A percentile compares a stretch with the other conserved stretches of the same genome.
phyloP scores from a whole-genome alignment of 371 early-diverging fungal species.

The Zancudomyces culisetae region DNA sequence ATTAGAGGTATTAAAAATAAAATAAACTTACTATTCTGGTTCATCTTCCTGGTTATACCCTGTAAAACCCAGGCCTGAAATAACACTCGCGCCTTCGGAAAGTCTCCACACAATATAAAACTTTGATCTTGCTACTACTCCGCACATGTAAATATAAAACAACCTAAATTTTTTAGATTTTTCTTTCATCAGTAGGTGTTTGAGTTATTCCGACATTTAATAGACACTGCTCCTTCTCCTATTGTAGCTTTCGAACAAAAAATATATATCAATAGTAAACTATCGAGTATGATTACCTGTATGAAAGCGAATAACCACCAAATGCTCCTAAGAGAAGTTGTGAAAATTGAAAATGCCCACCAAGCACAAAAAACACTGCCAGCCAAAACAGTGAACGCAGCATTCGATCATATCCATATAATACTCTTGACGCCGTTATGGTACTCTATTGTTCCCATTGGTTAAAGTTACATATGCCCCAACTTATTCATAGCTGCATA shows the following conservation, averaged over 20 bases:
- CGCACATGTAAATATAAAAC: slow-evolving; percentile 31
- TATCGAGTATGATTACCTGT: too few relatives aligned
- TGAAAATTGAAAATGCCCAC: background rate
- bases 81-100: slow-evolving; percentile 65
- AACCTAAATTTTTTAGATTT: too few relatives aligned
- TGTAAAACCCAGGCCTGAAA: slow-evolving; percentile 68
- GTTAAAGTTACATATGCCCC: too few relatives aligned
- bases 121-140: slow-evolving; percentile 47
- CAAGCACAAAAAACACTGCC: background rate
- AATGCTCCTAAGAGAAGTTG: background rate
- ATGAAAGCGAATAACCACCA: background rate
- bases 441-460: too few relatives aligned
- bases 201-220: too few relatives aligned
- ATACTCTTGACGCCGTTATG: background rate
- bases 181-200: too few relatives aligned
- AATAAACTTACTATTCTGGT: slow-evolving; percentile 1
- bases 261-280: too few relatives aligned
- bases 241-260: too few relatives aligned
- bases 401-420: background rate
- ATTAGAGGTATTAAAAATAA: background rate
- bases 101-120: slow-evolving; percentile 76
- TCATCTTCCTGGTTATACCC: slow-evolving; percentile 32
- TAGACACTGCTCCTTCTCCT: too few relatives aligned
- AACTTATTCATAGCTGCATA: too few relatives aligned
- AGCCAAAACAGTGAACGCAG: background rate